Conservation (phyloP, 306 rosid species). For the Cicer yamashitae region DNA sequence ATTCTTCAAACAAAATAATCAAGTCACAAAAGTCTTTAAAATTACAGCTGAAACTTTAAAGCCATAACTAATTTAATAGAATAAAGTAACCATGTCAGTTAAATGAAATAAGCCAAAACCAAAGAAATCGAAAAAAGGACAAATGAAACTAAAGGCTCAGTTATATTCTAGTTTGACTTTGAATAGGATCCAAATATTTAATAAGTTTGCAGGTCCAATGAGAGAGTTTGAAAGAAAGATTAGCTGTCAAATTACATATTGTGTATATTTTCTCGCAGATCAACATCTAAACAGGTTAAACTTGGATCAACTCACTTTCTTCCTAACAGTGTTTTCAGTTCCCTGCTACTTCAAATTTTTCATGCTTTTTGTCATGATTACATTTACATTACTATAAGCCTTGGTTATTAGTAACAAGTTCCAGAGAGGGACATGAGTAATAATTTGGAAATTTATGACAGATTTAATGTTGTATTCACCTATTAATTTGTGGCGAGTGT, state of each 20-base stretch:
- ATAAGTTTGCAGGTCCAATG: slow-evolving; percentile 1
- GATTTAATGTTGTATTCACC: too few relatives aligned
- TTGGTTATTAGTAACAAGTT: too few relatives aligned
- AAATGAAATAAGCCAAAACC: slow-evolving; percentile 13
- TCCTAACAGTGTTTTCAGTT: too few relatives aligned
- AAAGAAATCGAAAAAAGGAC: slow-evolving; percentile 10
- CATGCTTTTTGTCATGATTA: too few relatives aligned
- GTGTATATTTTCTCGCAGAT: too few relatives aligned
- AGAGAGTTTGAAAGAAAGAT: slow-evolving; percentile 17
- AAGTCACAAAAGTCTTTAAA: slow-evolving; percentile 33
- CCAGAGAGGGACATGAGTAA: too few relatives aligned
- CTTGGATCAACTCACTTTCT: too few relatives aligned
- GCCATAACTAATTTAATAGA: slow-evolving; percentile 26
- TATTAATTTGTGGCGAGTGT: too few relatives aligned
- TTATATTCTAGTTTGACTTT: slow-evolving; percentile 19
- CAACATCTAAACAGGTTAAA: too few relatives aligned
- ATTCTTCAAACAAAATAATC: slow-evolving; percentile 26
- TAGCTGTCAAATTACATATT: slow-evolving; percentile 3
- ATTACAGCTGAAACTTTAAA: slow-evolving; percentile 33
- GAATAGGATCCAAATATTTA: background rate
- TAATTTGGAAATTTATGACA: too few relatives aligned
- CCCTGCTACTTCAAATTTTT: too few relatives aligned
- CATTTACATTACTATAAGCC: too few relatives aligned
- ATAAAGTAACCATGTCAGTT: slow-evolving; percentile 8
- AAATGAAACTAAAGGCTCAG: slow-evolving; percentile 5